Evolutionary conservation across 2,329 filamentous ascomycete species (phyloP).

Genomic region (Tolypocladium amazonense): DNA sequence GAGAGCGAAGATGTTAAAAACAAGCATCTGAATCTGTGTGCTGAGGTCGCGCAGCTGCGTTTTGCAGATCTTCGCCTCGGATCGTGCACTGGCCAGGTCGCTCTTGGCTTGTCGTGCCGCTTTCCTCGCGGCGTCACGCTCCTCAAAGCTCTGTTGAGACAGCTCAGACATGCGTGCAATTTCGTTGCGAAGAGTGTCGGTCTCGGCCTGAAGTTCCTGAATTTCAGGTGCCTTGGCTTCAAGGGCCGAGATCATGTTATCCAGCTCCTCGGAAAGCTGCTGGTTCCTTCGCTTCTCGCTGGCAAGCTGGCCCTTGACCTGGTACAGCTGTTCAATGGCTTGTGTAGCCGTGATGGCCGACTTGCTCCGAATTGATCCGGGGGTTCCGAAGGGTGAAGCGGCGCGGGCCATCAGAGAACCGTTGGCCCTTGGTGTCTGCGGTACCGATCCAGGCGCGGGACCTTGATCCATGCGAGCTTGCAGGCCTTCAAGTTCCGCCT

Average conservation of each 20-base stretch:
- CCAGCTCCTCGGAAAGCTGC: slow-evolving; percentile 64
- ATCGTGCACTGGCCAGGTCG: slow-evolving; percentile 51
- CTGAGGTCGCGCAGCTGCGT: slow-evolving; percentile 85
- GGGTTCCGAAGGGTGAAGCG: slow-evolving; percentile 53
- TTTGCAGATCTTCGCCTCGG: slow-evolving; percentile 68
- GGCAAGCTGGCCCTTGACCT: slow-evolving; percentile 61
- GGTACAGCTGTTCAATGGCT: slow-evolving; percentile 53
- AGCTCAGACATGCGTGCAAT: slow-evolving; percentile 77
- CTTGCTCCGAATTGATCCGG: slow-evolving; percentile 46
- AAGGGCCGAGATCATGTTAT: slow-evolving; percentile 75
- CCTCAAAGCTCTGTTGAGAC: slow-evolving; percentile 70
- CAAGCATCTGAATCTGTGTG: slow-evolving; percentile 79
- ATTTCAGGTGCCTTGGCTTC: slow-evolving; percentile 83
- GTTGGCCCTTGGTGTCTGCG: slow-evolving; percentile 51
- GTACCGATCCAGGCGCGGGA: slow-evolving; percentile 34
- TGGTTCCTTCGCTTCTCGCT: slow-evolving; percentile 65
- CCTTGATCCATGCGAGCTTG: slow-evolving; percentile 36
- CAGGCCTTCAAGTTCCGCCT: slow-evolving; percentile 42
- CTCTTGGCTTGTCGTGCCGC: slow-evolving; percentile 68
- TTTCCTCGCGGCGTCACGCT: slow-evolving; percentile 69
- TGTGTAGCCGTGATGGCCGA: slow-evolving; percentile 48
- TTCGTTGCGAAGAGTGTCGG: slow-evolving; percentile 68
- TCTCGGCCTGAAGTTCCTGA: slow-evolving; percentile 72
- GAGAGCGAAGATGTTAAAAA: slow-evolving; percentile 75
- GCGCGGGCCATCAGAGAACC: slow-evolving; percentile 41